Evolutionary conservation across 169 alveolate species (phyloP), one percentile per base, ranked within the genome.

Genomic region (Eimeria necatrix): DNA sequence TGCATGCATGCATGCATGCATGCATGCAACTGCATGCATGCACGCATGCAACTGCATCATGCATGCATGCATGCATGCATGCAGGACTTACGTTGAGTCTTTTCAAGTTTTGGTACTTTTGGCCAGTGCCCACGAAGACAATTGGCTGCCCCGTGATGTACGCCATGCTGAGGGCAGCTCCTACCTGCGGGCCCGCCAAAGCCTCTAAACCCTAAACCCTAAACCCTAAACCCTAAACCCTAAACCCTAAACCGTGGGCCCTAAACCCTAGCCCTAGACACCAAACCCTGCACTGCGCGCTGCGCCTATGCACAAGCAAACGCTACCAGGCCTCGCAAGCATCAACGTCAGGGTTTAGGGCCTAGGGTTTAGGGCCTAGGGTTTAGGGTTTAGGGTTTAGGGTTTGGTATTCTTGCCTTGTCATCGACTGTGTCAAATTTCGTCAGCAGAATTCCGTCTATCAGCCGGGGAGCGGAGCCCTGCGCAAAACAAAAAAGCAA

Each of bases 71-170:
- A 32, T 32, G 41, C 41, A 32, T 32, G 41, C 41, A 32, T 32
- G 41, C 41, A 32, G 41, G 14, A 46, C 95, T 91, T 41, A 95
- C 97, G 61, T 99, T 98, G 95, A 99, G 97, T 94, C 98, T 98
- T 96, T 98, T 98, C 90, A 99, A 96, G 97, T 99, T 99, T 74
- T 99, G 98, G 97, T 99, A 99, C 94, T 98, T 99, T 96, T 99
- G 99, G n/a, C 99, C 99, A 10, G 99, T 98, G 48, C 99, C 99
- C n/a, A 99, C 99, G 97, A 99, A 99, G 61, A 99, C 99, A 60
- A 99, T 98, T 5, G 99, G 99, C 96, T 99, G 99, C 20, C 99
- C 99, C 26, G 99, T 99, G 49, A 99, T 97, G 96, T 99, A 99
- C 26, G 99, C 99, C 99, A 99, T 99, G 60, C 99, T 98, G 53